Evolutionary conservation across 2,329 filamentous ascomycete genomes (phyloP), one percentile per base, ranked within the genome.

Genomic region (Aspergillus tanneri): DNA sequence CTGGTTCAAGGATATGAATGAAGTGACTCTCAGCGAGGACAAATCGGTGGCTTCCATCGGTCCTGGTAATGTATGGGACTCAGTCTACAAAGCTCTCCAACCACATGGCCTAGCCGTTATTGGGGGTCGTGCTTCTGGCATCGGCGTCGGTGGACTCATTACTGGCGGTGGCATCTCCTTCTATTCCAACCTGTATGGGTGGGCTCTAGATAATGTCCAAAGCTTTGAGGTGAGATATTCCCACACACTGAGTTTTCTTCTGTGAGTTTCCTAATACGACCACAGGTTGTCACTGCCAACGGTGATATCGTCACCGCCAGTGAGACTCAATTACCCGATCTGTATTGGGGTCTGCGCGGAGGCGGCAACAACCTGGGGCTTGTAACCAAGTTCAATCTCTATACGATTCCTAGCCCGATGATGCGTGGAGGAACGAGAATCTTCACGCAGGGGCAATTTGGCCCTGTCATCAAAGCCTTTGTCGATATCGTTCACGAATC

Each of bases 291-390:
- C 4, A 60, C 55, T 3, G 66, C 66, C 3, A 63, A 50, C 3
- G 56, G 56, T 37, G 12, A n/a, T 5, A 60, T 70, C 18, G 47
- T 70, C 9, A 66, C 60, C 3, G 69, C 64, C 2, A 69, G 58
- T 21, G 46, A 52, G 1, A 54, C 32, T 1, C 49, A 59, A 3
- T 61, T 67, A 38, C 18, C 58, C 2, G 70, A 74, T 43, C 62
- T 74, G 0, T 74, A 63, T 55, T 72, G 63, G 59, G 71, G 70
- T 8, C 58, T 73, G 4, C 60, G 64, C n/a, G 72, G 71, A 11
- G 72, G 72, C 5, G 67, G 67, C 24, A 68, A 66, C 52, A 71
- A 71, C 46, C 64, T 70, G 43, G 62, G 57, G 19, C 60, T 71
- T 34, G 66, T 72, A 40, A 69, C 73, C 14, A 61, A 58, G 12